These are phyloP conservation scores for Globisporangium solare DNA, from an alignment of 352 stramenopile species.

Conservation along the genomic window DNA sequence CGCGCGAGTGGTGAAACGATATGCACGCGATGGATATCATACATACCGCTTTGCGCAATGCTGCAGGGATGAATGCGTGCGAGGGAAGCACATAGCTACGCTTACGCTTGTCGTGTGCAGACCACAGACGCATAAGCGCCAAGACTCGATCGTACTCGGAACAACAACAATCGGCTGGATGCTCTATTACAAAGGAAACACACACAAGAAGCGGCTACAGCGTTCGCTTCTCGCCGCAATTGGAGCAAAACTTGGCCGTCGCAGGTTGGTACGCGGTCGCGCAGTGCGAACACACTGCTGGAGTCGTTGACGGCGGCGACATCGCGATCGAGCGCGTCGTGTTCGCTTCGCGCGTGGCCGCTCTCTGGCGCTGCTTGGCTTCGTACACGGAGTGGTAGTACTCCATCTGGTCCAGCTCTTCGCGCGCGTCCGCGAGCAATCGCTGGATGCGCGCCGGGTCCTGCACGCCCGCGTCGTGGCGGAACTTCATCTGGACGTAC, in stretches of 20 bases:
- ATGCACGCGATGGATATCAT: no score
- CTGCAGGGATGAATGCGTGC: no score
- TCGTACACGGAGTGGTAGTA: constrained; percentile 85
- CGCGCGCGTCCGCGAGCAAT: constrained; percentile 53
- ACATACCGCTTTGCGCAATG: no score
- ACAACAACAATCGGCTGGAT: no score
- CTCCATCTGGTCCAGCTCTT: constrained; percentile 83
- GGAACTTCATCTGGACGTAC: constrained; percentile 81
- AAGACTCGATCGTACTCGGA: no score
- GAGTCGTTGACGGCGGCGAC: constrained; percentile 3
- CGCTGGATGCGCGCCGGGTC: constrained; percentile 52
- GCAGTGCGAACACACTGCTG: constrained; percentile 33
- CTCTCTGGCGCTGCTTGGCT: constrained; percentile 41
- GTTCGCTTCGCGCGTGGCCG: constrained; percentile 3
- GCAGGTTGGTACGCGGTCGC: constrained; percentile 34
- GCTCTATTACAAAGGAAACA: background rate
- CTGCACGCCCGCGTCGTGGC: constrained; percentile 36
- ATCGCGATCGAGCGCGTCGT: background rate
- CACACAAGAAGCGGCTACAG: background rate
- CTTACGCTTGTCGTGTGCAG: no score
- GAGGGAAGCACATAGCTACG: no score
- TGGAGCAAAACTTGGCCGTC: constrained; percentile 67
- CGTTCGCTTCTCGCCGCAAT: constrained; percentile 55
- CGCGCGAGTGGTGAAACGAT: no score
- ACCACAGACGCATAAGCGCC: no score